Evolutionary conservation across 352 stramenopile species (phyloP).

Genomic region (Phytophthora sansomeana): DNA sequence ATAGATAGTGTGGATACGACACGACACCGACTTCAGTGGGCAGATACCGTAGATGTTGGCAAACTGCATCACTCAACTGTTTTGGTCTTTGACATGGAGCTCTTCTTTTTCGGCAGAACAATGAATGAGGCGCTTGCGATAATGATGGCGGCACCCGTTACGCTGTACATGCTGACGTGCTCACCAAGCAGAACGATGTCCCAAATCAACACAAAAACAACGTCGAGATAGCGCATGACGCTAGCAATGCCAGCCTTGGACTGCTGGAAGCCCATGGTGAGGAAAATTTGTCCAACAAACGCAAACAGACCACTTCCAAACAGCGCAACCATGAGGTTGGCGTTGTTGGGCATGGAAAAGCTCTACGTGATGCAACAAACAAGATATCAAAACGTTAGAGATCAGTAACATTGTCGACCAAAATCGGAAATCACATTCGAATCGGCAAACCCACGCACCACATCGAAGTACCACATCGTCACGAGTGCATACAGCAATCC

Average conservation of each 20-base stretch:
- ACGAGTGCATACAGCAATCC: slow-evolving; percentile 36
- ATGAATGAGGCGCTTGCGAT: slow-evolving; percentile 62
- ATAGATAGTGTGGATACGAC: neutral
- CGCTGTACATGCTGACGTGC: slow-evolving; percentile 63
- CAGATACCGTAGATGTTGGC: neutral
- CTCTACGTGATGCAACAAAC: slow-evolving; percentile 13
- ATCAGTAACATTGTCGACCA: neutral
- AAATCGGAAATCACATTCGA: neutral
- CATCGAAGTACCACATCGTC: slow-evolving; percentile 39
- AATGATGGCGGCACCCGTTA: slow-evolving; percentile 69
- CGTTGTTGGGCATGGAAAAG: slow-evolving; percentile 47
- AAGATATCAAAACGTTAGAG: neutral
- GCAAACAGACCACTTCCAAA: slow-evolving; percentile 64
- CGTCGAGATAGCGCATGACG: slow-evolving; percentile 81
- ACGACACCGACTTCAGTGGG: neutral
- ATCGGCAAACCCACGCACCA: slow-evolving; percentile 43
- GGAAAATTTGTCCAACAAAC: slow-evolving; percentile 65
- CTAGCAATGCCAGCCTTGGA: slow-evolving; percentile 78
- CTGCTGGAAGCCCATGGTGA: slow-evolving; percentile 82
- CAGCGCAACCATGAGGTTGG: slow-evolving; percentile 45
- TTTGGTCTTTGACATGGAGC: slow-evolving; percentile 17
- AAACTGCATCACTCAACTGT: slow-evolving; percentile 21
- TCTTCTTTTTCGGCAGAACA: slow-evolving; percentile 43
- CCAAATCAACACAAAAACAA: slow-evolving; percentile 80
- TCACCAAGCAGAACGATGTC: slow-evolving; percentile 60